These are phyloP conservation scores for Crithidia bombi DNA, from an alignment of 208 protist species.

Conservation along the genomic window DNA sequence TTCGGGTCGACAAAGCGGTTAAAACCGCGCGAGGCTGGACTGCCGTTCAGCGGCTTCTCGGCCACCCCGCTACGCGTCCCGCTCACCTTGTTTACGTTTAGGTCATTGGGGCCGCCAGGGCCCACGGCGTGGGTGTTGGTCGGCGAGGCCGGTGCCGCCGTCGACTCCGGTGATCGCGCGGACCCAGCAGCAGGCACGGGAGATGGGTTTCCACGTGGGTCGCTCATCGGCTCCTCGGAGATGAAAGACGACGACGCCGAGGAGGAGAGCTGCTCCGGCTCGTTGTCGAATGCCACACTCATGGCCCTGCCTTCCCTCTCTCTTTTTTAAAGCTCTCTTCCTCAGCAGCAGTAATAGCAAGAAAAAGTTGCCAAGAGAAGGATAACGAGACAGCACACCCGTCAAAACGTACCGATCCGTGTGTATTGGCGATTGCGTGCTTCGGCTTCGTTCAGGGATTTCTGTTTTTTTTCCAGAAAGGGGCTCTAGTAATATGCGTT, in stretches of 20 bases:
- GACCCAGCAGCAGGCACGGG: not conserved
- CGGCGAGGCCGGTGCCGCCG: not conserved
- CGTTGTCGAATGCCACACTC: conserved; percentile 19
- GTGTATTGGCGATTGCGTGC: too few relatives aligned
- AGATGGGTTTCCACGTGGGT: conserved; percentile 8
- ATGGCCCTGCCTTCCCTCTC: conserved; percentile 1
- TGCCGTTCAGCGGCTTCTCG: conserved; percentile 17
- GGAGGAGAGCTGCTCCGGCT: conserved; percentile 27
- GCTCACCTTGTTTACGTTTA: conserved; percentile 33
- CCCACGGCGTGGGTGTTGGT: not conserved
- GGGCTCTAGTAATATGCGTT: too few relatives aligned
- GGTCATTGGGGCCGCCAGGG: conserved; percentile 16
- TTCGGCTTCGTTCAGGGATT: too few relatives aligned
- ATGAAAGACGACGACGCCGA: conserved; percentile 32
- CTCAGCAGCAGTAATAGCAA: too few relatives aligned
- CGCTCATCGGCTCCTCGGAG: conserved; percentile 19
- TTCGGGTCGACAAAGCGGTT: conserved; percentile 33
- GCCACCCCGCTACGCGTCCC: conserved; percentile 1
- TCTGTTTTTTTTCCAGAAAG: too few relatives aligned
- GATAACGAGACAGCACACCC: too few relatives aligned
- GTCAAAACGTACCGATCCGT: too few relatives aligned
- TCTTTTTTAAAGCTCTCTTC: not conserved
- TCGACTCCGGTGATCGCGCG: conserved; percentile 7
- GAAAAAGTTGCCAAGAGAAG: too few relatives aligned
- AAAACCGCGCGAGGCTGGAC: conserved; percentile 2